phyloP scores from a whole-genome alignment of 768 basidiomycete species.

The Russula compacta region DNA sequence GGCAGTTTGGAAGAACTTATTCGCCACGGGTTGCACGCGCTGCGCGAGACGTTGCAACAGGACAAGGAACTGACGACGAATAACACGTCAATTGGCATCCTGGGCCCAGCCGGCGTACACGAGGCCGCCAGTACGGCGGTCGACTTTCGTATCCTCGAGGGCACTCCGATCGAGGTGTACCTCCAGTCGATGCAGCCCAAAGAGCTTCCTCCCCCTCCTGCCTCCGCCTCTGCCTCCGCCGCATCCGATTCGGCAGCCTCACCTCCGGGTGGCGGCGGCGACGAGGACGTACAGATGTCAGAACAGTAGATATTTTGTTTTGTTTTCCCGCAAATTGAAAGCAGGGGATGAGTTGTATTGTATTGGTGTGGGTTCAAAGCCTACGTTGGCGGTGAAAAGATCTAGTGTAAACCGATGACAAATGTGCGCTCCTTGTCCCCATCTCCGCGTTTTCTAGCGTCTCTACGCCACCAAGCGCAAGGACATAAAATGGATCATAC shows the following conservation, averaged over 20 bases:
- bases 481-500: background rate
- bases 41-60: conserved; percentile 95
- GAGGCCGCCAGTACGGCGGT: conserved; percentile 41
- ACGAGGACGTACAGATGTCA: conserved; percentile 84
- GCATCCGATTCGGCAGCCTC: conserved; percentile 33
- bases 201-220: conserved; percentile 32
- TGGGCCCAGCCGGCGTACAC: conserved; percentile 60
- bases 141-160: conserved; percentile 83
- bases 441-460: too few relatives aligned
- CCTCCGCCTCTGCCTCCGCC: conserved; percentile 21
- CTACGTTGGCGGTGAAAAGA: background rate
- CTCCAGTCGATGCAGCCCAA: conserved; percentile 73
- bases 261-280: conserved; percentile 33
- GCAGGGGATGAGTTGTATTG: background rate
- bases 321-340: conserved; percentile 1
- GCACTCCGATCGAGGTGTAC: conserved; percentile 63
- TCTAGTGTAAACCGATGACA: background rate
- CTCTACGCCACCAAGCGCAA: background rate
- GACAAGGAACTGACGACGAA: conserved; percentile 91
- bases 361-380: background rate
- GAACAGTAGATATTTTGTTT: conserved; percentile 34
- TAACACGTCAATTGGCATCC: conserved; percentile 93
- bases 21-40: conserved; percentile 86
- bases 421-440: background rate
- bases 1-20: conserved; percentile 82